Evolutionary conservation across 805 yeast species (phyloP), one percentile per base, ranked within the genome.

Genomic region (Starmerella riodocensis): DNA sequence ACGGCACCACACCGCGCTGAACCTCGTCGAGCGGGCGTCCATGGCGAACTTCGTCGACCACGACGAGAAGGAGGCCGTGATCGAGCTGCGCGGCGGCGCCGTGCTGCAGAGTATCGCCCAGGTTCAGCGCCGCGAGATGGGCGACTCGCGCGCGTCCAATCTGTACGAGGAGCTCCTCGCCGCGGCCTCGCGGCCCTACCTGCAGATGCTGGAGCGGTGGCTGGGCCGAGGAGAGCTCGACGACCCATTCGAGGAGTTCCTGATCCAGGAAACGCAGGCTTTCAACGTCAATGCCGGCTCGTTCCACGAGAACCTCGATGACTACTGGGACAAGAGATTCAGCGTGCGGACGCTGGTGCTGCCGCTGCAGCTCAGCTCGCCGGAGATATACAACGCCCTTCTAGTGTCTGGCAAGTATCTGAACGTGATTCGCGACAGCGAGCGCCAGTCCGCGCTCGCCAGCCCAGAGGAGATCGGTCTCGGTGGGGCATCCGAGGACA

Each of bases 361-460:
- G 27, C 74, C 88, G 4, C 67, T 69, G 39, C 84, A 77, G 46
- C 73, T 88, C 43, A 59, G 64, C 6, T 59, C 65, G 28, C 63
- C 62, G 20, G 70, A 66, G 2, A 54, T 75, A 6, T 79, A 79
- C 48, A 66, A 68, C 35, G 78, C 78, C 56, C 67, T 88, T 0
- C 61, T 88, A 19, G 63, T 75, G 36, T 82, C 95, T 0, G 99
- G 99, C 1, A 86, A 84, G 58, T 77, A 77, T 50, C 61, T 85
- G 40, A 81, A 83, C 51, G 76, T 88, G 3, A 65, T 80, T 32
- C 68, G 73, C 40, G 74, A 69, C 8, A 23, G 33, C 6, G 20
- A 78, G 77, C 0, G 60, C 71, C 21, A 42, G 28, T n/a, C 26
- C 55, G n/a, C 56, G 66, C 4, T 20, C 32, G 7, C 20, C 6